Conservation (phyloP, 2,329 filamentous ascomycete genomes). For the Aspergillus neoniger region DNA sequence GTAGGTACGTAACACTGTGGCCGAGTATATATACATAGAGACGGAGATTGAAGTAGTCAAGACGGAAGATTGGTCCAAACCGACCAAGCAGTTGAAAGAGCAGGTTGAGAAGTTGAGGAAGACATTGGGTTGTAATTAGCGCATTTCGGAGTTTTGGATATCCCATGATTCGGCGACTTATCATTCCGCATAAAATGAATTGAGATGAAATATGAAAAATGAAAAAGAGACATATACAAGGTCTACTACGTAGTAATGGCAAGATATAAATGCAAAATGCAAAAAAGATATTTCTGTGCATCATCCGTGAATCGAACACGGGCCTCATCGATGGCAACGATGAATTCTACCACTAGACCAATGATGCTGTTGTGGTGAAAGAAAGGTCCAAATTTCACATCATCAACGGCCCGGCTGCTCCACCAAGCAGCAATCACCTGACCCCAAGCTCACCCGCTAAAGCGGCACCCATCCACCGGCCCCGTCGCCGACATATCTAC, state of each 20-base stretch:
- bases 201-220: no score
- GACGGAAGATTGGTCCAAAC: constrained; percentile 38
- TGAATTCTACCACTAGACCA: constrained; percentile 50
- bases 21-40: constrained; percentile 41
- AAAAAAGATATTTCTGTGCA: constrained; percentile 34
- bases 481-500: constrained; percentile 5
- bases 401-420: background rate
- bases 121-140: constrained; percentile 18
- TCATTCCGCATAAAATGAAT: no score
- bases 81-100: constrained; percentile 37
- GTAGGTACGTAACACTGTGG: constrained; percentile 39
- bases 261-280: constrained; percentile 6
- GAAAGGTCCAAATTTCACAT: fast-evolving
- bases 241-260: no score
- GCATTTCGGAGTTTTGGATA: background rate
- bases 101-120: constrained; percentile 34
- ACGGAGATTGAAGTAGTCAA: constrained; percentile 34
- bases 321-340: constrained; percentile 51
- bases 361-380: constrained; percentile 34
- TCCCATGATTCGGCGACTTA: background rate
- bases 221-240: no score
- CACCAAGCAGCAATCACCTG: constrained; percentile 7
- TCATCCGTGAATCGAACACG: constrained; percentile 52
- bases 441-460: constrained; percentile 7
- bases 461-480: constrained; percentile 11